Base-by-base conservation (phyloP, 345 rosid genomes). In the Dovyalis caffra region DNA sequence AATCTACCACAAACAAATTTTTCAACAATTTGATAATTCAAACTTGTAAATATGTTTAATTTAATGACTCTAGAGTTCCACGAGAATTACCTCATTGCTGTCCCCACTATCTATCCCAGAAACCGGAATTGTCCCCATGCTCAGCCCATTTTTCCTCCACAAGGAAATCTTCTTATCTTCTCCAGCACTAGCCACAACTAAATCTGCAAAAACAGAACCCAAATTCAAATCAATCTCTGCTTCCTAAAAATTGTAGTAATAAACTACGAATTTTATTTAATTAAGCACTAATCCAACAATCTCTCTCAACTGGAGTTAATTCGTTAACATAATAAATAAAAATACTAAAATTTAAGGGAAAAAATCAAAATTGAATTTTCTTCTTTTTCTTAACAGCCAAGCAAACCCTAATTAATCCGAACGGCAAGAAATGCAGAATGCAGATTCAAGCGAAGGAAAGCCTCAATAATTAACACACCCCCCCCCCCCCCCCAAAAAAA, bases 121-220 rank as follows among this genome's bases (percentile, higher is more conserved):
- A 57, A 90, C 85, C 0, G 98, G 97, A 80, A 93, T 72, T 25
- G 94, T 88, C 66, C 97, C 99, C 86, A 92, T 79, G 82, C 82
- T 88, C 77, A 76, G 90, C 76, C 99, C 99, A 86, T 82, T 90
- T 79, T 84, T 88, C 84, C 92, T 76, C 97, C 97, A 90, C 58
- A 96, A 10, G 0, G 99, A 91, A 74, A 96, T 93, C 91, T 85
- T 93, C 90, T 91, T 92, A 75, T 93, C 99, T 35, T 93, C 99
- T 66, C 99, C 98, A 2, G 97, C 89, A 87, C 98, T 93, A n/a
- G 96, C 99, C 78, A 93, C 90, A 35, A 93, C 99, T 74, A 96
- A 86, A 90, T 96, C 99, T 96, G 85, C 81, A 84, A 31, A 71
- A 66, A 66, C 34, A 8, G 21, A 65, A 65, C 31, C 34, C 1